Percentiles rank a stretch among this genome's conserved stretches.
phyloP scores from a whole-genome alignment of 2,329 filamentous ascomycete genomes.

The Penicillium sp. region DNA sequence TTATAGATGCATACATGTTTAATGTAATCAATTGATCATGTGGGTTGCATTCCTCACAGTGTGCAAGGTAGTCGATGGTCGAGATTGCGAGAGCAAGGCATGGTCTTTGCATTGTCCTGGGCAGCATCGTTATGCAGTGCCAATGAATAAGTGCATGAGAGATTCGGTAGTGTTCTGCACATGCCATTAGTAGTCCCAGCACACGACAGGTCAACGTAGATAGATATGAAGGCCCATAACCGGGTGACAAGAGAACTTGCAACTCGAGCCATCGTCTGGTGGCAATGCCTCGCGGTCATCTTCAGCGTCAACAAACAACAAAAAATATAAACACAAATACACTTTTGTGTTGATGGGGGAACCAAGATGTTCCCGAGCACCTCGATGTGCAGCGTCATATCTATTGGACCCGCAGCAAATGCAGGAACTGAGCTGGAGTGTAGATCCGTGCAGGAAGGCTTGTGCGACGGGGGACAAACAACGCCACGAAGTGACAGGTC shows the following conservation, averaged over 20 bases:
- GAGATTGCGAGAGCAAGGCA: constrained; percentile 1
- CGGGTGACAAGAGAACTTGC: background rate
- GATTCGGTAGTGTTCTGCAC: background rate
- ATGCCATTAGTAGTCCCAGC: background rate
- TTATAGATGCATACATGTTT: constrained; percentile 22
- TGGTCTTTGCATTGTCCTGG: constrained; percentile 3
- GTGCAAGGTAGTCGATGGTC: background rate
- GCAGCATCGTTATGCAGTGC: background rate
- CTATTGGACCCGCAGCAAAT: background rate
- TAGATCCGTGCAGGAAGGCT: constrained; percentile 15
- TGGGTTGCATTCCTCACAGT: background rate
- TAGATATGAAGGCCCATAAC: background rate
- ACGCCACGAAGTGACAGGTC: constrained; percentile 21
- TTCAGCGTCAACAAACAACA: background rate
- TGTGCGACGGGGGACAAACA: constrained; percentile 18
- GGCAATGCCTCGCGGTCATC: background rate
- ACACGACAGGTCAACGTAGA: background rate
- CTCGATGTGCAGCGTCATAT: constrained; percentile 20
- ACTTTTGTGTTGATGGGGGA: constrained; percentile 17
- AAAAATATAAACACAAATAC: constrained; percentile 2
- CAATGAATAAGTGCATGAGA: background rate
- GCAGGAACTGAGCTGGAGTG: constrained; percentile 13
- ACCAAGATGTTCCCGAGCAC: constrained; percentile 4
- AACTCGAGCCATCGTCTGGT: background rate
- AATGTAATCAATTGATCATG: constrained; percentile 22